Evolutionary conservation across 2,329 filamentous ascomycete genomes (phyloP).

Genomic region (Onygena corvina): DNA sequence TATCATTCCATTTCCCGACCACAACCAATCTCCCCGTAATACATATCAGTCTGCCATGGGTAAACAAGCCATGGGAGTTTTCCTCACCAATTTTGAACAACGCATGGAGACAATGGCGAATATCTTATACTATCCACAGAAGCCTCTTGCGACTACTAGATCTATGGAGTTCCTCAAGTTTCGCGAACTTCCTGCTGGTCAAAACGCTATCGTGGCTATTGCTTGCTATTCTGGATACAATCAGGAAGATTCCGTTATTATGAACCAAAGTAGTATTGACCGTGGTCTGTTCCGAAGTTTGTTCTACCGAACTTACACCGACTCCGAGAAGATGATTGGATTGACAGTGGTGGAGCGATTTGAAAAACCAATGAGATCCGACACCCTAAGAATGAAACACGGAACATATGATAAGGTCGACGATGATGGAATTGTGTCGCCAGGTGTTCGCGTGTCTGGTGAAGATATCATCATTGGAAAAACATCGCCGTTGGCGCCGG

Average conservation of each 20-base stretch:
- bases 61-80: slow-evolving; percentile 99
- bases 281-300: slow-evolving; percentile 92
- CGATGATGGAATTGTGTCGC: slow-evolving; percentile 86
- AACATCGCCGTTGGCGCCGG: slow-evolving; percentile 84
- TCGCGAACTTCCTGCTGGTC: slow-evolving; percentile 87
- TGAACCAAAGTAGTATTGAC: slow-evolving; percentile 99
- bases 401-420: slow-evolving; percentile 97
- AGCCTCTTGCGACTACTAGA: slow-evolving; percentile 85
- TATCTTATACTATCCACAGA: slow-evolving; percentile 97
- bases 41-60: slow-evolving; percentile 99
- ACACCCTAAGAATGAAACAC: slow-evolving; percentile 85
- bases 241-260: slow-evolving; percentile 99
- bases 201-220: slow-evolving; percentile 97
- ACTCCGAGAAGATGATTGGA: slow-evolving; percentile 91
- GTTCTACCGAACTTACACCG: slow-evolving; percentile 95
- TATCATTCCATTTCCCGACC: slow-evolving; percentile 98
- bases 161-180: slow-evolving; percentile 99
- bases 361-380: slow-evolving; percentile 80
- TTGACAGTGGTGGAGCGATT: slow-evolving; percentile 88
- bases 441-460: slow-evolving; percentile 86
- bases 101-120: slow-evolving; percentile 99
- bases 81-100: slow-evolving; percentile 89
- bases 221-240: slow-evolving; percentile 97
- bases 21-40: slow-evolving; percentile 95
- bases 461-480: slow-evolving; percentile 99